phyloP scores from a whole-genome alignment of 495 filamentous ascomycete genomes.

The Hyaloscypha variabilis region DNA sequence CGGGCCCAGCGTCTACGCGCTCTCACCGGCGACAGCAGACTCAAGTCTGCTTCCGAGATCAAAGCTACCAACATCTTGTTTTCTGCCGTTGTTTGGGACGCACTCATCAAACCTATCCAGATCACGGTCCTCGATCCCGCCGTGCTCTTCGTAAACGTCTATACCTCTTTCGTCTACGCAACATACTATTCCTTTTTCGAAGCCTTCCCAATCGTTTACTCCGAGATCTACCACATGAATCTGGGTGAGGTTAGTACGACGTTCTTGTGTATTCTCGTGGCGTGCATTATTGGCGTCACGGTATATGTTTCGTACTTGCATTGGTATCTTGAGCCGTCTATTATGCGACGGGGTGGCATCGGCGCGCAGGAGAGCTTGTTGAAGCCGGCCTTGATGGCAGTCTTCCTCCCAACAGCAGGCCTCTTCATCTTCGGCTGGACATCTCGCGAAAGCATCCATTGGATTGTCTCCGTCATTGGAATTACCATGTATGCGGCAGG shows the following conservation, averaged over 20 bases:
- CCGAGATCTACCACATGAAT: conserved; percentile 58
- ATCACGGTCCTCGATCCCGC: conserved; percentile 61
- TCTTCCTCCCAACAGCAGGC: conserved; percentile 51
- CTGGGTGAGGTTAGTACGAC: conserved; percentile 60
- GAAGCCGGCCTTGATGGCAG: conserved; percentile 51
- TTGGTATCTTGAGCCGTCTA: conserved; percentile 49
- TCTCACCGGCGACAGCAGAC: conserved; percentile 40
- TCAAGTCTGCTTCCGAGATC: conserved; percentile 51
- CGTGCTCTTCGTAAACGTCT: conserved; percentile 60
- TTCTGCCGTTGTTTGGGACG: conserved; percentile 46
- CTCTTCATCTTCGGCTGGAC: conserved; percentile 70
- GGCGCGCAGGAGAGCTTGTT: conserved; percentile 53
- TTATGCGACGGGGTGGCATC: conserved; percentile 37
- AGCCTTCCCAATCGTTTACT: conserved; percentile 70
- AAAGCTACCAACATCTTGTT: conserved; percentile 46
- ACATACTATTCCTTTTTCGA: conserved; percentile 72
- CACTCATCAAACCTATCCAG: conserved; percentile 58
- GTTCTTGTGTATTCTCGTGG: conserved; percentile 62
- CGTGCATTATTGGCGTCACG: conserved; percentile 50
- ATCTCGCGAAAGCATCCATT: conserved; percentile 48
- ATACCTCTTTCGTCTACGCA: conserved; percentile 63
- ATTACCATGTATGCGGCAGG: conserved; percentile 51
- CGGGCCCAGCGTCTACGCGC: conserved; percentile 41
- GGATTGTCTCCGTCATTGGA: conserved; percentile 52
- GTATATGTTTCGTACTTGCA: conserved; percentile 51